Evolutionary conservation across 768 basidiomycete species (phyloP), one percentile per base, ranked within the genome.

Genomic region (Termitomyces sp.): DNA sequence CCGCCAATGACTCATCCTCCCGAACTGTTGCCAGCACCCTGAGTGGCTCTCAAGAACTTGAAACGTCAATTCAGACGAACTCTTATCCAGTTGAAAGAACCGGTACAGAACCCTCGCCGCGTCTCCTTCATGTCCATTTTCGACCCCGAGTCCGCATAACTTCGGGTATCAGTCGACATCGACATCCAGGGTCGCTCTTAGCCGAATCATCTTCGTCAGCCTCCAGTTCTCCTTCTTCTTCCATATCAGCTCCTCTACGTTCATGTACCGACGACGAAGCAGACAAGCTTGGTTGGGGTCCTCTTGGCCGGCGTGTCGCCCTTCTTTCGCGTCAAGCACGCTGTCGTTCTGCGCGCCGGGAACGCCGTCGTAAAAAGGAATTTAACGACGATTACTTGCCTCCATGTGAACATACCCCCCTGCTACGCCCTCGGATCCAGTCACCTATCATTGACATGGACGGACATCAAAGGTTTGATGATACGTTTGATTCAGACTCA

Each of bases 231-330:
- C 80, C 79, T 3, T 90, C 88, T 4, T 91, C 90, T 2, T 90
- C 89, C 40, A 86, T 93, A 58, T 92, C 90, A 38, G 90, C 80
- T 1, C 91, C 90, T 17, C 74, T 93, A 22, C 87, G 83, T 46
- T 79, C 82, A 26, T 77, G 75, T 57, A 70, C 70, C 14, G 72
- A 83, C 54, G 76, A 80, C 48, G 76, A 74, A 40, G 62, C 70
- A 14, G 67, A 69, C 42, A 75, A 71, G 56, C 76, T 79, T 2
- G 76, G 76, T 2, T 88, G 83, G 81, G 82, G 78, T 5, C 80
- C 86, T 5, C 71, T 89, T 19, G 83, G 83, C 10, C 76, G 74
- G 64, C 78, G 87, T 45, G 77, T 88, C 22, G 61, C 66, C 5
- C 63, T 75, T 21, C 64, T 77, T 22, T 70, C 73, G 4, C 65